These are phyloP conservation scores for Clonostachys chloroleuca DNA, from an alignment of 2,329 filamentous ascomycete species.

Conservation along the genomic window DNA sequence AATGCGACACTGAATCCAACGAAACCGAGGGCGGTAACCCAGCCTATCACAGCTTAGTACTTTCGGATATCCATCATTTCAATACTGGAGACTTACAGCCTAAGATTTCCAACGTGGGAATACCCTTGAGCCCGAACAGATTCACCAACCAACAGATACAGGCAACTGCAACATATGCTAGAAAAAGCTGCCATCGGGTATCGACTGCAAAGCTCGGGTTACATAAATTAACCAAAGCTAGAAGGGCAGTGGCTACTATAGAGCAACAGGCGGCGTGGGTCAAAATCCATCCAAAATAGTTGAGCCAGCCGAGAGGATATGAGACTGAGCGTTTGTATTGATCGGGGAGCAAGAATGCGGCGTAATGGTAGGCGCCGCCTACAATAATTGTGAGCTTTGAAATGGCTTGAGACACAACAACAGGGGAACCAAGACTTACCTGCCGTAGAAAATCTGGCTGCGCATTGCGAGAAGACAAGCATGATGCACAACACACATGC, in stretches of 20 bases:
- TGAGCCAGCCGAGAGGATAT: not conserved
- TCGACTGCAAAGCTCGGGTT: not conserved
- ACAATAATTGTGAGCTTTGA: not conserved
- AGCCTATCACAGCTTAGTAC: not conserved
- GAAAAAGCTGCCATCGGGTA: not conserved
- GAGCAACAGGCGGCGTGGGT: not conserved
- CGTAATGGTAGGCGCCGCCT: not conserved
- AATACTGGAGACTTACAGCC: not conserved
- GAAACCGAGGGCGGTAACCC: not conserved
- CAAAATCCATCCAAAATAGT: not conserved
- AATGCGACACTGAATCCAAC: not conserved
- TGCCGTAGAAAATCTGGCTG: not conserved
- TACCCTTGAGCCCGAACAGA: not conserved
- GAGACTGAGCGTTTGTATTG: not conserved
- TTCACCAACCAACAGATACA: not conserved
- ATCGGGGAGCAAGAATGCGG: not conserved
- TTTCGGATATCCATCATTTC: not conserved
- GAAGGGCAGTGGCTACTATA: not conserved
- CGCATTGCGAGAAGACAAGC: not conserved
- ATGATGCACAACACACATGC: not conserved
- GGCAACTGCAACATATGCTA: not conserved
- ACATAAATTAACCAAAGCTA: not conserved
- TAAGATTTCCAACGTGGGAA: not conserved
- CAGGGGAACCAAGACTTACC: too few relatives aligned
- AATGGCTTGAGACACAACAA: too few relatives aligned